Evolutionary conservation across 495 filamentous ascomycete species (phyloP).

Genomic region (Clavariopsis aquatica): DNA sequence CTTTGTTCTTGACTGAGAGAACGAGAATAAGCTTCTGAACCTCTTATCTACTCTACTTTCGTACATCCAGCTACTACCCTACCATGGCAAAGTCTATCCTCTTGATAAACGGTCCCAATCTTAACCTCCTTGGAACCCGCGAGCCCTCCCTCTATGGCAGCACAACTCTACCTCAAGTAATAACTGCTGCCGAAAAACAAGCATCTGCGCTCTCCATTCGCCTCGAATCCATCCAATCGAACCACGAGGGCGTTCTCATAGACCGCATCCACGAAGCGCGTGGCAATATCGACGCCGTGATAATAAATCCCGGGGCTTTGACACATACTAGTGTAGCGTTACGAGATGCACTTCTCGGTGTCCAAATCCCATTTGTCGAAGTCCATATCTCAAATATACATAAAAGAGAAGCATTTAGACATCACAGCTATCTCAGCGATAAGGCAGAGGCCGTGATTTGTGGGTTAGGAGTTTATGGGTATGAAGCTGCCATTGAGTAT

Average conservation of each 20-base stretch:
- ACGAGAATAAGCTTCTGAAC: not conserved
- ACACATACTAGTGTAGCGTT: slow-evolving; percentile 70
- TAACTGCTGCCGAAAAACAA: slow-evolving; percentile 48
- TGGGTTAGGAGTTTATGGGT: slow-evolving; percentile 67
- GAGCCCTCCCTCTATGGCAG: slow-evolving; percentile 71
- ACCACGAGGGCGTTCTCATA: slow-evolving; percentile 63
- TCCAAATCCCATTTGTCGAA: slow-evolving; percentile 69
- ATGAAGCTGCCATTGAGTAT: slow-evolving; percentile 68
- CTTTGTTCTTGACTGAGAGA: not conserved
- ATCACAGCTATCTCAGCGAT: slow-evolving; percentile 68
- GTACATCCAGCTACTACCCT: not conserved
- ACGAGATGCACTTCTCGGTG: slow-evolving; percentile 65
- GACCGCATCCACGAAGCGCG: slow-evolving; percentile 42
- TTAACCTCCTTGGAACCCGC: slow-evolving; percentile 73
- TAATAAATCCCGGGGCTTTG: slow-evolving; percentile 70
- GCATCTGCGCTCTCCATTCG: slow-evolving; percentile 47
- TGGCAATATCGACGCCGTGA: slow-evolving; percentile 56
- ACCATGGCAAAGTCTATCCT: slow-evolving; percentile 60
- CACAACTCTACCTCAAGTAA: slow-evolving; percentile 63
- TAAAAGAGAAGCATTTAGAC: slow-evolving; percentile 61
- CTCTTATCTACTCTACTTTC: not conserved
- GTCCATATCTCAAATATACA: slow-evolving; percentile 71
- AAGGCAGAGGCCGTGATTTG: slow-evolving; percentile 69
- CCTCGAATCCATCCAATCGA: slow-evolving; percentile 61
- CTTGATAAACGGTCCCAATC: slow-evolving; percentile 77